Conservation (phyloP, 768 basidiomycete species). For the Sporobolomyces pararoseus region DNA sequence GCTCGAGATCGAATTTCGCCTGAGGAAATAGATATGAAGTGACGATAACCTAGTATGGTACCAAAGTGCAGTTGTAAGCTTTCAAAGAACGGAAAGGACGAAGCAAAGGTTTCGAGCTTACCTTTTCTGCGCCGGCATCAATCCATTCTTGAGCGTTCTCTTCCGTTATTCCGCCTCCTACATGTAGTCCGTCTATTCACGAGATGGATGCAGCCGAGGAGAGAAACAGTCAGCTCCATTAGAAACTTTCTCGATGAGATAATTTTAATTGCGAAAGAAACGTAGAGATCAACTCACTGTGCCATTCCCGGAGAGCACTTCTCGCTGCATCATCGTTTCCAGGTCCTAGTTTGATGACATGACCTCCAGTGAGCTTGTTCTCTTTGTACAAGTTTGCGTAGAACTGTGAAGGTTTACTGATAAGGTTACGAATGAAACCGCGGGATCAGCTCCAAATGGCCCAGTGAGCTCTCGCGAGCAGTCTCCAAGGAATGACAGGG, state of each 20-base stretch:
- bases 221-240: too few relatives aligned
- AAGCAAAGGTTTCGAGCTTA: constrained; percentile 43
- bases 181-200: constrained; percentile 67
- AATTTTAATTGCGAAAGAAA: too few relatives aligned
- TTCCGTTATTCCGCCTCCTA: constrained; percentile 87
- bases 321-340: constrained; percentile 84
- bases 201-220: too few relatives aligned
- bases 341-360: constrained; percentile 92
- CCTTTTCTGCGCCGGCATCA: constrained; percentile 84
- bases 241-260: too few relatives aligned
- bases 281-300: constrained; percentile 61
- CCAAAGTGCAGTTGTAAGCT: background rate
- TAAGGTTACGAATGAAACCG: too few relatives aligned
- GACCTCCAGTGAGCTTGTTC: constrained; percentile 72
- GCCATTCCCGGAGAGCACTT: constrained; percentile 79
- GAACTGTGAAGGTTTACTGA: constrained; percentile 60
- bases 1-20: constrained; percentile 70
- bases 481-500: background rate
- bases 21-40: constrained; percentile 90
- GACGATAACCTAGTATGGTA: constrained; percentile 74
- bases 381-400: constrained; percentile 74
- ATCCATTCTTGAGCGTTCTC: constrained; percentile 80
- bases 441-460: too few relatives aligned
- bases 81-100: background rate
- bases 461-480: background rate